Evolutionary conservation across 192 early-diverging fungal genomes (phyloP).

Genomic region (Coemansia sp.): DNA sequence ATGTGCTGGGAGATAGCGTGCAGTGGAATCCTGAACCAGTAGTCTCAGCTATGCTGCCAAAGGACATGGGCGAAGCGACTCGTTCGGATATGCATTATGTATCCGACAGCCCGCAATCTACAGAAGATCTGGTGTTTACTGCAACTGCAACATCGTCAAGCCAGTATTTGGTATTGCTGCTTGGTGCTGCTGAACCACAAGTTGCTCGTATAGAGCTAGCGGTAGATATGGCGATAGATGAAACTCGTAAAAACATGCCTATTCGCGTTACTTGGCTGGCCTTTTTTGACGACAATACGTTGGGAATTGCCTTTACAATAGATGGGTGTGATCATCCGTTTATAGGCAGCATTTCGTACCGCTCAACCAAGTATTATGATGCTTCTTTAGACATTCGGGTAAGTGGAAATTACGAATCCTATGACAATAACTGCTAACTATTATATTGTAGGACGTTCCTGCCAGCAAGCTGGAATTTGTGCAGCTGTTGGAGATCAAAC

Average conservation of each 20-base stretch:
- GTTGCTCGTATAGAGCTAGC: conserved; percentile 6
- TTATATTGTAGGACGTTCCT: background rate
- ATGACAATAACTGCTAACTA: background rate
- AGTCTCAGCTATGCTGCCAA: background rate
- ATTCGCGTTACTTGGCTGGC: conserved; percentile 18
- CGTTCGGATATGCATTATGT: conserved; percentile 13
- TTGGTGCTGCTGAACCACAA: background rate
- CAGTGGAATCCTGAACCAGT: conserved; percentile 11
- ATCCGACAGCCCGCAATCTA: background rate
- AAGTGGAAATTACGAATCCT: background rate
- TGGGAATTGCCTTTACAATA: conserved; percentile 33
- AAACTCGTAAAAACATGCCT: background rate
- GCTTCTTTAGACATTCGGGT: background rate
- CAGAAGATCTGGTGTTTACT: background rate
- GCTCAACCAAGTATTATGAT: background rate
- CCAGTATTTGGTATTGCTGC: background rate
- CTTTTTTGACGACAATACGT: conserved; percentile 32
- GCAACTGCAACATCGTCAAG: background rate
- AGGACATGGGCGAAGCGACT: background rate
- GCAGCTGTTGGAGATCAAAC: conserved; percentile 15
- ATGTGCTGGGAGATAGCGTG: conserved; percentile 24
- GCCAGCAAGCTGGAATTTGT: conserved; percentile 16
- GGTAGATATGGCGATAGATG: background rate
- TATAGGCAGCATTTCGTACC: conserved; percentile 30
- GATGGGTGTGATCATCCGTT: conserved; percentile 23